A percentile compares a stretch with the other conserved stretches of the same genome.
phyloP scores from a whole-genome alignment of 1,284 basidiomycete genomes.

The Cutaneotrichosporon mucoides region DNA sequence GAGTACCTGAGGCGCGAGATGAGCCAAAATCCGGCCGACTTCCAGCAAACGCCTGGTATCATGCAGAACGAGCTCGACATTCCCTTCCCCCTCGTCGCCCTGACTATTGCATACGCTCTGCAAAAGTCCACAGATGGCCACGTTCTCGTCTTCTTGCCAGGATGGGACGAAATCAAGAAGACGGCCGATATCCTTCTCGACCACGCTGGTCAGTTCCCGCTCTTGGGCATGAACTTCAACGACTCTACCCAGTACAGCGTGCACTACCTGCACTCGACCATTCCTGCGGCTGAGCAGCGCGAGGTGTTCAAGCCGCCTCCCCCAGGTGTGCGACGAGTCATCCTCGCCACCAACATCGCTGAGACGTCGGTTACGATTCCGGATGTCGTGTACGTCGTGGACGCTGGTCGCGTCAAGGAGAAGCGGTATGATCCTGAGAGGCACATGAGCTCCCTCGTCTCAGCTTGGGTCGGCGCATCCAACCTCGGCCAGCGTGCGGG shows the following conservation, averaged over 20 bases:
- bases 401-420: constrained; percentile 85
- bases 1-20: constrained; percentile 75
- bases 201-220: constrained; percentile 49
- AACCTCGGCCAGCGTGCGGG: constrained; percentile 92
- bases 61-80: constrained; percentile 69
- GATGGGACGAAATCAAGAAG: constrained; percentile 74
- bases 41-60: constrained; percentile 33
- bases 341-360: constrained; percentile 92
- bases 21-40: constrained; percentile 43
- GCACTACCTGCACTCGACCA: constrained; percentile 87
- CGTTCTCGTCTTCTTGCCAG: constrained; percentile 70
- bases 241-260: constrained; percentile 63
- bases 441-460: constrained; percentile 80
- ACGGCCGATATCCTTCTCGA: constrained; percentile 66
- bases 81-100: constrained; percentile 75
- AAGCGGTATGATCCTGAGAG: constrained; percentile 84
- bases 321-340: constrained; percentile 73
- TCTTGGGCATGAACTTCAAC: constrained; percentile 61
- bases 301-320: constrained; percentile 80
- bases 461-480: constrained; percentile 87
- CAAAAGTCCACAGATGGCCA: constrained; percentile 75
- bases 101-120: constrained; percentile 76
- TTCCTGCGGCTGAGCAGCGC: constrained; percentile 87
- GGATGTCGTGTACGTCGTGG: constrained; percentile 92
- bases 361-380: constrained; percentile 96